Evolutionary conservation across 768 basidiomycete genomes (phyloP).

Genomic region (Boletus tomentosulus): DNA sequence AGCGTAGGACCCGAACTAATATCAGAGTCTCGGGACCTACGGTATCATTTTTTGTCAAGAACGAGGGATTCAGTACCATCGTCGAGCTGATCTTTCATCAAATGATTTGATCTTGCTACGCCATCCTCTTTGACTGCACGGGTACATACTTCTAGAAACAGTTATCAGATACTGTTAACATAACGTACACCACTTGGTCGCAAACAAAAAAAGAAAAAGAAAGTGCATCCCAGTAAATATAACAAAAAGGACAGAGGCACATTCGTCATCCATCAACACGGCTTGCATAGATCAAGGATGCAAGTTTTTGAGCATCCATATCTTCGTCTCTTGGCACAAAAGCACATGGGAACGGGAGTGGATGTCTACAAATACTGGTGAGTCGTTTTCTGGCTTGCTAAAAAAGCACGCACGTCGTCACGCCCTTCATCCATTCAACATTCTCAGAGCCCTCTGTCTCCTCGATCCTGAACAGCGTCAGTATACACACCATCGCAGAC

Average conservation of each 20-base stretch:
- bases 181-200: no score
- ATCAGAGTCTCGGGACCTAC: no score
- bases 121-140: no score
- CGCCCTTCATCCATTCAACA: constrained; percentile 16
- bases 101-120: no score
- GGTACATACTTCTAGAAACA: no score
- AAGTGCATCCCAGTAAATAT: background rate
- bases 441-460: constrained; percentile 14
- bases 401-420: constrained; percentile 3
- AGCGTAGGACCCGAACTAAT: no score
- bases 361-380: constrained; percentile 3
- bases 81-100: no score
- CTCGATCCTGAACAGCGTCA: constrained; percentile 16
- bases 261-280: background rate
- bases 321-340: constrained; percentile 12
- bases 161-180: no score
- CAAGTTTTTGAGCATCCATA: constrained; percentile 13
- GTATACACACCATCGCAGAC: constrained; percentile 19
- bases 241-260: background rate
- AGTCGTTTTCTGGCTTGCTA: background rate
- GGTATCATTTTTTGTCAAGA: no score
- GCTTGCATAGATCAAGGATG: constrained; percentile 8
- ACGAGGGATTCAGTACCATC: no score
- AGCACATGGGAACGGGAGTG: constrained; percentile 15
- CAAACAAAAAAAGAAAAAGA: background rate